Base-by-base conservation (phyloP, 352 stramenopile species). In the Globisporangium barbulae region DNA sequence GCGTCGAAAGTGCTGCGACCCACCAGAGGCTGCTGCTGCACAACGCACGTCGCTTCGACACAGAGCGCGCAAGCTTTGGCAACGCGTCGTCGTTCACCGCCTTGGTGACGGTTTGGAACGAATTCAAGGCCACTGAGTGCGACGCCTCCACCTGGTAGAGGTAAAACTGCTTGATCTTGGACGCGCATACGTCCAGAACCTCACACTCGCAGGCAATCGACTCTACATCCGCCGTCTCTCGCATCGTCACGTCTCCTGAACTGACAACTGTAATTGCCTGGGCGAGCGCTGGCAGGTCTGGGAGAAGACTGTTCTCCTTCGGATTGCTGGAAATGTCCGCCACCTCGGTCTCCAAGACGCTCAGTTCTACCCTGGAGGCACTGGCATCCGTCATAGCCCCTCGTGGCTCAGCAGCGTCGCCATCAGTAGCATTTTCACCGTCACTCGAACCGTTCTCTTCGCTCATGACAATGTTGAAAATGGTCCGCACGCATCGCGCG, bases 21-120 rank as follows among this genome's bases (percentile, higher is more conserved):
- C 81, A 90, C 81, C 81, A 90, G 13, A 64, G 58, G 12, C 65
- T 73, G 0, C 67, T 56, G 9, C 64, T 74, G 52, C 76, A 90
- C 25, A 90, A 47, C 59, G 79, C 61, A 45, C 53, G 52, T 19
- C 53, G 31, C 53, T 63, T 47, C 5, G 49, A 57, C 22, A 28
- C 25, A 28, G 21, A 48, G 21, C 41, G 21, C 53, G 35, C n/a
- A 9, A n/a, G 25, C 31, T 25, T 33, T 2, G 67, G 42, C 44
- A 64, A 50, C 5, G 22, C 13, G 42, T 69, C 49, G 2, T 53
- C 48, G 17, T 69, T 42, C 17, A 80, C 54, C 30, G 30, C 30
- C 3, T 63, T n/a, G 1, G 31, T 45, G 17, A 66, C 25, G 12
- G 57, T 54, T 10, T 65, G 48, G 33, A 81, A 80, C 5, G 62